phyloP scores from a whole-genome alignment of 495 filamentous ascomycete genomes.

The Penicillium longicatenatum region DNA sequence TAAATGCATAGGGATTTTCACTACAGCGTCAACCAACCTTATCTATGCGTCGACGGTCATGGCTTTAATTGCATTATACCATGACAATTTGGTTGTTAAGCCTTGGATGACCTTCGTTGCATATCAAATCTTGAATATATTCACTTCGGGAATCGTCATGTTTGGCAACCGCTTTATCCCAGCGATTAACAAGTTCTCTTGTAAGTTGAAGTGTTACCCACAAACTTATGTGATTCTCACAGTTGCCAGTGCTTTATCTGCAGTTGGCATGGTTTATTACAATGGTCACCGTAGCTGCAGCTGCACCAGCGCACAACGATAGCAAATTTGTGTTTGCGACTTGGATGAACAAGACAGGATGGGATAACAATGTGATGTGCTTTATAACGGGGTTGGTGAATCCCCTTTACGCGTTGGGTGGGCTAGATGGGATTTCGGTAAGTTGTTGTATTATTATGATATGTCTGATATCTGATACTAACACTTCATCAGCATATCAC shows the following conservation, averaged over 20 bases:
- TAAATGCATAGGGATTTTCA: constrained; percentile 37
- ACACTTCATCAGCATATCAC: constrained; percentile 78
- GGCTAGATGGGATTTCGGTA: constrained; percentile 56
- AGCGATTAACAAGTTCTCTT: constrained; percentile 39
- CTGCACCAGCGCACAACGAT: constrained; percentile 52
- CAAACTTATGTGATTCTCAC: neutral
- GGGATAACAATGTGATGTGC: constrained; percentile 66
- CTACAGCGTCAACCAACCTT: constrained; percentile 43
- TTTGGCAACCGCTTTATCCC: constrained; percentile 42
- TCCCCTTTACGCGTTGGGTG: constrained; percentile 75
- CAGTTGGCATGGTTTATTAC: constrained; percentile 66
- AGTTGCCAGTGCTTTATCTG: constrained; percentile 55
- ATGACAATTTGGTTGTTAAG: constrained; percentile 35
- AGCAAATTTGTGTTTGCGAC: constrained; percentile 63
- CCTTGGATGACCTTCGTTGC: constrained; percentile 43
- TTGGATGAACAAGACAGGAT: constrained; percentile 69
- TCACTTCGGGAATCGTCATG: constrained; percentile 35
- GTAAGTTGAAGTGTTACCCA: constrained; percentile 15
- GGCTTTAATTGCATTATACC: constrained; percentile 38
- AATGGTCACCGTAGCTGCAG: constrained; percentile 68
- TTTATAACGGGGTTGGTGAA: constrained; percentile 78
- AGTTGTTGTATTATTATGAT: constrained; percentile 27
- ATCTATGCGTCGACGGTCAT: constrained; percentile 40
- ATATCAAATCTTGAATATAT: constrained; percentile 36
- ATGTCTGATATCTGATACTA: neutral